Conservation (phyloP, 495 filamentous ascomycete species). For the Trichoderma asperelloides region DNA sequence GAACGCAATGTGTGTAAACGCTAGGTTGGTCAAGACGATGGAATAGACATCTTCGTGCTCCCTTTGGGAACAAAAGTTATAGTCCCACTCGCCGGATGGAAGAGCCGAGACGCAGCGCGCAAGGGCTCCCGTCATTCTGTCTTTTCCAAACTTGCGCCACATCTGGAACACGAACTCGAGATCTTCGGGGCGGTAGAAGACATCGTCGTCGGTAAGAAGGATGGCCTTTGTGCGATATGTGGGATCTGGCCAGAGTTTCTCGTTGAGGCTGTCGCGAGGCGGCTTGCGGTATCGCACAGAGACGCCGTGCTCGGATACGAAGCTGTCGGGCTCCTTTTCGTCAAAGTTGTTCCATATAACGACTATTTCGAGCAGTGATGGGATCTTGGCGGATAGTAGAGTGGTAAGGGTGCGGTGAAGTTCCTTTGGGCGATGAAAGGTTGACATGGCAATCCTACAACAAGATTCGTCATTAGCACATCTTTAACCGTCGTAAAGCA, state of each 20-base stretch:
- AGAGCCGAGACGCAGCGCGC: slow-evolving; percentile 14
- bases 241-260: slow-evolving; percentile 12
- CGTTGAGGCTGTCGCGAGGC: slow-evolving; percentile 14
- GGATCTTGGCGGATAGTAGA: slow-evolving; percentile 13
- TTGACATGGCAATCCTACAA: slow-evolving; percentile 15
- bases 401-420: slow-evolving; percentile 13
- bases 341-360: slow-evolving; percentile 16
- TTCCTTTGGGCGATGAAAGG: slow-evolving; percentile 13
- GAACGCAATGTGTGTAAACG: slow-evolving; percentile 17
- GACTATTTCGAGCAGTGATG: slow-evolving; percentile 17
- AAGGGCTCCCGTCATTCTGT: slow-evolving; percentile 15
- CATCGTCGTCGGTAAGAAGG: slow-evolving; percentile 17
- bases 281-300: slow-evolving; percentile 14
- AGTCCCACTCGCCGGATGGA: slow-evolving; percentile 5
- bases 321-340: slow-evolving; percentile 10
- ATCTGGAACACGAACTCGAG: slow-evolving; percentile 20
- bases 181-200: slow-evolving; percentile 14
- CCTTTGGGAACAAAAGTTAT: slow-evolving; percentile 11
- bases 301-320: slow-evolving; percentile 12
- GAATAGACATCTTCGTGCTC: slow-evolving; percentile 11
- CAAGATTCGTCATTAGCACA: not conserved
- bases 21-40: slow-evolving; percentile 15
- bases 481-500: not conserved
- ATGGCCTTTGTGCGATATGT: slow-evolving; percentile 15
- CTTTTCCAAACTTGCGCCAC: slow-evolving; percentile 15